Evolutionary conservation across 768 basidiomycete species (phyloP).

Genomic region (Leccinum olivaceopallidum): DNA sequence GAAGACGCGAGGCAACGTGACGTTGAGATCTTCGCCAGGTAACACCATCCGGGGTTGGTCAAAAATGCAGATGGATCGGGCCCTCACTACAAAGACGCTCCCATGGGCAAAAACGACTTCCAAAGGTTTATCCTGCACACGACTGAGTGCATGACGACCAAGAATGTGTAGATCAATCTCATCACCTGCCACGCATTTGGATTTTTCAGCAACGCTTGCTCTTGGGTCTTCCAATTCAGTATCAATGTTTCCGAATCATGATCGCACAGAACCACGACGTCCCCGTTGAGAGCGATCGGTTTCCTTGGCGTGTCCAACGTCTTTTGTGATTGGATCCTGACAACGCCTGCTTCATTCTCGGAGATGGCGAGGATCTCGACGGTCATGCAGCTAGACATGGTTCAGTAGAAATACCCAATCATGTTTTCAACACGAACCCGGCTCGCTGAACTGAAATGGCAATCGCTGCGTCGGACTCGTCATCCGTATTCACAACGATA

Average conservation of each 20-base stretch:
- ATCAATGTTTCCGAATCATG: constrained; percentile 51
- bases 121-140: constrained; percentile 47
- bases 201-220: constrained; percentile 48
- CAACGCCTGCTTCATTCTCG: constrained; percentile 4
- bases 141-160: constrained; percentile 11
- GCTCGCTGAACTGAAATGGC: constrained; percentile 50
- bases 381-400: constrained; percentile 16
- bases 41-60: constrained; percentile 42
- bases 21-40: constrained; percentile 15
- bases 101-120: constrained; percentile 50
- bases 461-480: constrained; percentile 44
- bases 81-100: constrained; percentile 57
- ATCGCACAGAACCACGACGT: constrained; percentile 56
- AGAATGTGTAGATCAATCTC: constrained; percentile 5
- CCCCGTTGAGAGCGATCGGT: constrained; percentile 51
- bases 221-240: constrained; percentile 52
- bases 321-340: constrained; percentile 33
- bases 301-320: constrained; percentile 43
- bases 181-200: constrained; percentile 33
- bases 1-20: constrained; percentile 35
- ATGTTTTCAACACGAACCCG: constrained; percentile 41
- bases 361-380: constrained; percentile 33
- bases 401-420: constrained; percentile 14
- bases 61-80: constrained; percentile 59
- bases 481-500: constrained; percentile 50